phyloP scores from a whole-genome alignment of 2,329 filamentous ascomycete genomes.

The Zymoseptoria pseudotritici region DNA sequence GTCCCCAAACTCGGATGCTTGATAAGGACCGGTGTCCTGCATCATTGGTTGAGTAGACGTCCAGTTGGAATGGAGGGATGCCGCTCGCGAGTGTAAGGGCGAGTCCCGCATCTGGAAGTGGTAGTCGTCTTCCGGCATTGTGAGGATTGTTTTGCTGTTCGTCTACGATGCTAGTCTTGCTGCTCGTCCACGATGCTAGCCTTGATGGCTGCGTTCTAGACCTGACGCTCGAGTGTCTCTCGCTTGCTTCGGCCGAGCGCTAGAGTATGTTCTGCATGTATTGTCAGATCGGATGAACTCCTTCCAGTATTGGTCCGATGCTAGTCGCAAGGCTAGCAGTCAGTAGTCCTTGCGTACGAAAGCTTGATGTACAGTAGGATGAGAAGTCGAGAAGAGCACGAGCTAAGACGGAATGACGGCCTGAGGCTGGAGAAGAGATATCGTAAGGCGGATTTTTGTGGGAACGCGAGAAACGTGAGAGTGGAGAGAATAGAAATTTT shows the following conservation, averaged over 20 bases:
- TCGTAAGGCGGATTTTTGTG: background rate
- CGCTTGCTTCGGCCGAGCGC: background rate
- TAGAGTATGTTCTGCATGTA: background rate
- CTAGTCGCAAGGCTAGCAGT: background rate
- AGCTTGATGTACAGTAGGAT: background rate
- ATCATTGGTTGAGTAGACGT: constrained; percentile 9
- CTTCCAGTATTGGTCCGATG: background rate
- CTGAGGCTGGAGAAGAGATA: background rate
- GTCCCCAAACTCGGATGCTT: constrained; percentile 12
- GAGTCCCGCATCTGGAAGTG: constrained; percentile 13
- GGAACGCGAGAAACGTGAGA: background rate
- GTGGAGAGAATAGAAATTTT: background rate
- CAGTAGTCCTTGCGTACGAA: background rate
- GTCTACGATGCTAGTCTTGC: background rate
- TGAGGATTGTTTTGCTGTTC: background rate
- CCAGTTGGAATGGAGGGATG: constrained; percentile 9
- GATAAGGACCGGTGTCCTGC: constrained; percentile 11
- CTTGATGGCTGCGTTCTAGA: background rate
- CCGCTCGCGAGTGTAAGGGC: constrained; percentile 14
- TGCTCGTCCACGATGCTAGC: constrained; percentile 6
- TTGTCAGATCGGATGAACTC: background rate
- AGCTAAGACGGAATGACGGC: background rate
- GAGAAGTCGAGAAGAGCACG: background rate
- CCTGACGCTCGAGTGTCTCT: background rate
- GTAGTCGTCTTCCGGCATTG: constrained; percentile 3